These are phyloP conservation scores for Magnaporthiopsis rhizophila DNA, from an alignment of 2,329 filamentous ascomycete species.

Conservation along the genomic window DNA sequence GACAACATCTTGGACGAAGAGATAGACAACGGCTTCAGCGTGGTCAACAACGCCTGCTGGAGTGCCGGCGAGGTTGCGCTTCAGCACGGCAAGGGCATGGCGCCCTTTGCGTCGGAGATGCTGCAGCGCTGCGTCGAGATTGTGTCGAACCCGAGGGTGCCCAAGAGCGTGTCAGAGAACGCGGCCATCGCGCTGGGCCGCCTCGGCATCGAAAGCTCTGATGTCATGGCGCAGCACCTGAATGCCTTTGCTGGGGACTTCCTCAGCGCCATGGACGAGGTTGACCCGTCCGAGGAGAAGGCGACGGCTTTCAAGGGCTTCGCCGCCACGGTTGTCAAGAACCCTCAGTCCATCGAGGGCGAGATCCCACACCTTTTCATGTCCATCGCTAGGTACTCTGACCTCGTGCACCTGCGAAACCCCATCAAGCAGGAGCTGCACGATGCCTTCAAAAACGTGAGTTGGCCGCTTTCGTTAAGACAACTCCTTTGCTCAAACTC, in stretches of 20 bases:
- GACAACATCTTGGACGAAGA: slow-evolving; percentile 70
- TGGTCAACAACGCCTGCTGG: slow-evolving; percentile 98
- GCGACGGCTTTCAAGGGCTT: slow-evolving; percentile 90
- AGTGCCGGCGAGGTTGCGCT: slow-evolving; percentile 88
- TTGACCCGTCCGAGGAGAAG: slow-evolving; percentile 88
- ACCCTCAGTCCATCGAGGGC: slow-evolving; percentile 87
- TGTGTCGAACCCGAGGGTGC: slow-evolving; percentile 75
- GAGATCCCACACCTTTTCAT: slow-evolving; percentile 75
- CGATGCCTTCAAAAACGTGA: slow-evolving; percentile 68
- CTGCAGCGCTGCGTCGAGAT: slow-evolving; percentile 74
- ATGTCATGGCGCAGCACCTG: slow-evolving; percentile 70
- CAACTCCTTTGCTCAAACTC: neutral
- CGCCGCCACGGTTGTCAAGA: slow-evolving; percentile 72
- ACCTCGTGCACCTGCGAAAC: slow-evolving; percentile 48
- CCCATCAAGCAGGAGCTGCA: slow-evolving; percentile 59
- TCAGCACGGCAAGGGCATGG: slow-evolving; percentile 66
- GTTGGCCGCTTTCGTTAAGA: slow-evolving; percentile 18
- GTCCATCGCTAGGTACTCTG: slow-evolving; percentile 71
- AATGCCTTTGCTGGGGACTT: slow-evolving; percentile 76
- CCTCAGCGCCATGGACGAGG: slow-evolving; percentile 70
- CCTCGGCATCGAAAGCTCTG: slow-evolving; percentile 70
- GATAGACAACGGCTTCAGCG: slow-evolving; percentile 77
- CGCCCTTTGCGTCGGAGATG: slow-evolving; percentile 67
- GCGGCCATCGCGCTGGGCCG: slow-evolving; percentile 88
- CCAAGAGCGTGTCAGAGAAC: slow-evolving; percentile 84